These are phyloP conservation scores for Butyriboletus appendiculatus DNA, from an alignment of 1,284 basidiomycete species.

Conservation along the genomic window DNA sequence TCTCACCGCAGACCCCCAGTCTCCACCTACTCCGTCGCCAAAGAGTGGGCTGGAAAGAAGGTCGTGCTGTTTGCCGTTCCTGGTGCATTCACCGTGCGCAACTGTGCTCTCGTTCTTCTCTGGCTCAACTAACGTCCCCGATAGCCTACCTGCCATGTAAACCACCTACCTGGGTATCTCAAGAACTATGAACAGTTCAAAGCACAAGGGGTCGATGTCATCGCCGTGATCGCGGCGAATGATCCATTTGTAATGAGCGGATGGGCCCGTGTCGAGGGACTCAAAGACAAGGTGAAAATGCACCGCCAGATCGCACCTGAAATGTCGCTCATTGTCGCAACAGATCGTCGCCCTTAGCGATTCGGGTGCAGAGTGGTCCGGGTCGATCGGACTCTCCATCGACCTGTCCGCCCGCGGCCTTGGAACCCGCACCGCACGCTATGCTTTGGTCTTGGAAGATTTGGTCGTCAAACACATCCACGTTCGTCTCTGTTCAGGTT, in stretches of 20 bases:
- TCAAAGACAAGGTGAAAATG: slow-evolving; percentile 65
- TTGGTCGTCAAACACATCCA: slow-evolving; percentile 65
- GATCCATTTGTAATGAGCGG: slow-evolving; percentile 80
- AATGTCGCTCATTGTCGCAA: not conserved
- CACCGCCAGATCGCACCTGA: not conserved
- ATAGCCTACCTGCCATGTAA: slow-evolving; percentile 72
- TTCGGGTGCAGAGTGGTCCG: slow-evolving; percentile 63
- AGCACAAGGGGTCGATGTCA: slow-evolving; percentile 70
- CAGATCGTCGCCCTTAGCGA: slow-evolving; percentile 73
- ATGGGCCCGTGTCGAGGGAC: slow-evolving; percentile 68
- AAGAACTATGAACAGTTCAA: slow-evolving; percentile 68
- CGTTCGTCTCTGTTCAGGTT: slow-evolving; percentile 39
- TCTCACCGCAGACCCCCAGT: slow-evolving; percentile 36
- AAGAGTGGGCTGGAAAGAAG: slow-evolving; percentile 83
- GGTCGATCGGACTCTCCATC: slow-evolving; percentile 57
- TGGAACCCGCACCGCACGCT: slow-evolving; percentile 68
- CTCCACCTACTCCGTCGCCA: slow-evolving; percentile 49
- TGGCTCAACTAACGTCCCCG: not conserved
- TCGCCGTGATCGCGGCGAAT: slow-evolving; percentile 72
- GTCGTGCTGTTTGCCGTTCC: slow-evolving; percentile 79
- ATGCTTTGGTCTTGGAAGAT: slow-evolving; percentile 72
- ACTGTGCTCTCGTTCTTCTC: not conserved
- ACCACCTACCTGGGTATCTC: slow-evolving; percentile 74
- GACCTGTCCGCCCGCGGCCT: slow-evolving; percentile 60
- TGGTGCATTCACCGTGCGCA: slow-evolving; percentile 74